A percentile compares a stretch with the other conserved stretches of the same genome.
Evolutionary conservation across 805 yeast genomes (phyloP).

Genomic region (Clavispora fructus): DNA sequence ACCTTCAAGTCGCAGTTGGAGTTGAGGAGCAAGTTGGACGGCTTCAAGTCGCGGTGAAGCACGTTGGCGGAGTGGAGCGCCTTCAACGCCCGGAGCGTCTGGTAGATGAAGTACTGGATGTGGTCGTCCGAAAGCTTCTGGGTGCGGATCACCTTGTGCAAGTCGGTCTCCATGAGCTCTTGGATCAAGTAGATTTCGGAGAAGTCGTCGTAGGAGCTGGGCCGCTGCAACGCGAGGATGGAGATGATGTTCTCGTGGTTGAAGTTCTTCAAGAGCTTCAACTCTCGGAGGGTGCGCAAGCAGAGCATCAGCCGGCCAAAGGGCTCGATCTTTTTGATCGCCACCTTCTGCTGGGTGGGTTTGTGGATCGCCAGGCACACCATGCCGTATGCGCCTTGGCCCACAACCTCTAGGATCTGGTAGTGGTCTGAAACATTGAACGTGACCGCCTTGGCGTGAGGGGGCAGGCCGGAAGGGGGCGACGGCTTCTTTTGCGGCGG

Average conservation of each 20-base stretch:
- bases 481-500: conserved; percentile 1
- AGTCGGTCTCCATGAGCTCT: conserved; percentile 84
- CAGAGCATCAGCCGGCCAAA: conserved; percentile 87
- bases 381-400: conserved; percentile 95
- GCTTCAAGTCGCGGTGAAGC: conserved; percentile 88
- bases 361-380: conserved; percentile 86
- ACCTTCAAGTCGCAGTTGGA: conserved; percentile 91
- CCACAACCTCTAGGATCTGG: conserved; percentile 77
- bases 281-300: conserved; percentile 81
- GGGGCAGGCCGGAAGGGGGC: conserved; percentile 5
- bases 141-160: conserved; percentile 74
- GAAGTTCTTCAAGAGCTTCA: conserved; percentile 83
- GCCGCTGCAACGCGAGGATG: conserved; percentile 84
- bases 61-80: conserved; percentile 93
- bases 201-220: conserved; percentile 67
- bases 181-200: conserved; percentile 85
- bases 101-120: conserved; percentile 89
- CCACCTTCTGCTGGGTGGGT: conserved; percentile 85
- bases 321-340: conserved; percentile 91
- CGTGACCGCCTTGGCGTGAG: conserved; percentile 27
- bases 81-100: conserved; percentile 83
- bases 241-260: conserved; percentile 91
- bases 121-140: conserved; percentile 88
- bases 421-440: conserved; percentile 87
- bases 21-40: conserved; percentile 78